Conservation (phyloP, 2,329 filamentous ascomycete genomes). For the Aspergillus aculeatinus region DNA sequence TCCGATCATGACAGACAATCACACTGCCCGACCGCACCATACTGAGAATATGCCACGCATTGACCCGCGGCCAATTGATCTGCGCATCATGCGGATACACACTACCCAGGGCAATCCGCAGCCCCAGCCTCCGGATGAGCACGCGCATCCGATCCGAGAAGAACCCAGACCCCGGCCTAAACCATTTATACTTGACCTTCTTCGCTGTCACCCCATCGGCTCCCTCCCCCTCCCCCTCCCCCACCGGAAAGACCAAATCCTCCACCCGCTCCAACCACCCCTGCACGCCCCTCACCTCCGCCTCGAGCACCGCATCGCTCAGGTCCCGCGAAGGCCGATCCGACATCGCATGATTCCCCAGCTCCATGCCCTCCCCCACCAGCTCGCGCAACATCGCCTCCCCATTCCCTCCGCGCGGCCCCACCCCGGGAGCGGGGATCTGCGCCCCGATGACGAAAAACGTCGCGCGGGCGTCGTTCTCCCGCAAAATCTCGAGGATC, state of each 20-base stretch:
- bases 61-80: conserved; percentile 66
- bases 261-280: conserved; percentile 60
- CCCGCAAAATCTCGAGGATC: conserved; percentile 67
- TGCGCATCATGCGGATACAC: conserved; percentile 93
- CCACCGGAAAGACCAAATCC: background rate
- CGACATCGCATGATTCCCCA: conserved; percentile 86
- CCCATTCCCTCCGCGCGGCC: background rate
- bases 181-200: conserved; percentile 60
- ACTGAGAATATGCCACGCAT: conserved; percentile 76
- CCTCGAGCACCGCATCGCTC: conserved; percentile 56
- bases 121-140: conserved; percentile 61
- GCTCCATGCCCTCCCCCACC: conserved; percentile 64
- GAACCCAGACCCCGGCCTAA: conserved; percentile 80
- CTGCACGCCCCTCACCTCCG: conserved; percentile 67
- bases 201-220: conserved; percentile 34
- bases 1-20: conserved; percentile 81
- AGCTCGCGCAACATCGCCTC: conserved; percentile 57
- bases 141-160: conserved; percentile 70
- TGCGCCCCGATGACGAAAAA: conserved; percentile 88
- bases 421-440: conserved; percentile 51
- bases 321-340: conserved; percentile 73
- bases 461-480: conserved; percentile 69
- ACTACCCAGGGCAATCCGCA: conserved; percentile 73
- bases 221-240: background rate
- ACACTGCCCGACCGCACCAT: conserved; percentile 75